These are phyloP conservation scores for Knufia fluminis DNA, from an alignment of 2,329 filamentous ascomycete genomes.

Conservation along the genomic window DNA sequence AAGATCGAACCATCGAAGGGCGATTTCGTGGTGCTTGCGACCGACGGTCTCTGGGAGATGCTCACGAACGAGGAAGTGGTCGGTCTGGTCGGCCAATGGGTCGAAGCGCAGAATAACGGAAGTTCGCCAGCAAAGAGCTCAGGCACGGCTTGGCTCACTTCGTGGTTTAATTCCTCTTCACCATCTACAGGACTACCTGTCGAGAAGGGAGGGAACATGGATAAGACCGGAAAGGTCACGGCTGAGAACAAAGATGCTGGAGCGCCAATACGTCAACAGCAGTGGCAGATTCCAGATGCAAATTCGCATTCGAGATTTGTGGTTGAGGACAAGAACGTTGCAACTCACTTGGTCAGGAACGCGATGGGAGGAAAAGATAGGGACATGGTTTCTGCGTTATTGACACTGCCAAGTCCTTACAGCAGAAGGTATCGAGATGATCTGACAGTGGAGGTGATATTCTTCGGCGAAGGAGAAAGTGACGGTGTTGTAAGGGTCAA, in stretches of 20 bases:
- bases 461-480: slow-evolving; percentile 76
- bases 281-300: slow-evolving; percentile 75
- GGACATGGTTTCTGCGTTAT: slow-evolving; percentile 84
- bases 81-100: slow-evolving; percentile 91
- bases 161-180: slow-evolving; percentile 42
- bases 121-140: slow-evolving; percentile 23
- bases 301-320: slow-evolving; percentile 65
- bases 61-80: slow-evolving; percentile 97
- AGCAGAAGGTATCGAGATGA: slow-evolving; percentile 89
- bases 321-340: slow-evolving; percentile 89
- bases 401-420: slow-evolving; percentile 86
- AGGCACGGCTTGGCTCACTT: slow-evolving; percentile 55
- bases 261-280: slow-evolving; percentile 72
- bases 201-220: slow-evolving; percentile 48
- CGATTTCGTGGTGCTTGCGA: slow-evolving; percentile 93
- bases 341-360: slow-evolving; percentile 90
- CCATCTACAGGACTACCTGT: slow-evolving; percentile 57
- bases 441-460: slow-evolving; percentile 94
- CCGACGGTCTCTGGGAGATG: slow-evolving; percentile 98
- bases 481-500: slow-evolving; percentile 75
- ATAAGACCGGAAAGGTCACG: slow-evolving; percentile 47
- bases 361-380: slow-evolving; percentile 86
- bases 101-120: slow-evolving; percentile 60
- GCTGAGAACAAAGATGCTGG: slow-evolving; percentile 10
- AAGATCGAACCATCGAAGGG: slow-evolving; percentile 80